Evolutionary conservation across 2,329 filamentous ascomycete species (phyloP), one percentile per base, ranked within the genome.

Genomic region (Dactylellina sp.): DNA sequence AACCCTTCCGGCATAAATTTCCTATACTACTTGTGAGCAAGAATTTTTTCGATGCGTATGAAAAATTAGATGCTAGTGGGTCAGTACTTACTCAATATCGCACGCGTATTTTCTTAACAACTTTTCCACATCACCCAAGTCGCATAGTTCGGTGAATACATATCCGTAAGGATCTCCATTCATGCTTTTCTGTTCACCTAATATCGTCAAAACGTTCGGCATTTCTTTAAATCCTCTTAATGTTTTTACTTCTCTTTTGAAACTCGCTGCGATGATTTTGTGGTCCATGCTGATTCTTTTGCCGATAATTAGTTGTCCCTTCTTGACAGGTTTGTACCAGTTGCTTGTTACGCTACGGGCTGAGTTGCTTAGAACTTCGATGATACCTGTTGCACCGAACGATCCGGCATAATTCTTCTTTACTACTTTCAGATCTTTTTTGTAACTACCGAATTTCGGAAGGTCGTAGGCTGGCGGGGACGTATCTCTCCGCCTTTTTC

Each of bases 1-100:
- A 72, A 56, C 0, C 53, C 60, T 44, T 72, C 68, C 0, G 68
- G 68, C 6, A 72, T 53, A 18, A 53, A 65, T 20, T 62, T 55
- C 2, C 66, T 71, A 44, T 11, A 32, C 18, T 9, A 16, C 3
- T 35, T 7, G 24, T 7, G 9, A 5, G 47, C n/a, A 9, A 52
- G 24, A 4, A 52, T n/a, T n/a, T n/a, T n/a, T n/a, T n/a, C n/a
- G n/a, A n/a, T n/a, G n/a, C n/a, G n/a, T n/a, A 32, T 9, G 28
- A 5, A 32, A 32, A 32, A 9, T 4, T 32, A 32, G 4, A 32
- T 32, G 28, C 4, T 4, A 9, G 9, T 32, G 28, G 28, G n/a
- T n/a, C n/a, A n/a, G n/a, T 22, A 24, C 53, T 42, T 18, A 44
- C 37, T 9, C 42, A 5, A 16, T 20, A n/a, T 46, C 20, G 2